A percentile compares a stretch with the other conserved stretches of the same genome.
phyloP scores from a whole-genome alignment of 371 early-diverging fungal species.

The Mucor irregularis region DNA sequence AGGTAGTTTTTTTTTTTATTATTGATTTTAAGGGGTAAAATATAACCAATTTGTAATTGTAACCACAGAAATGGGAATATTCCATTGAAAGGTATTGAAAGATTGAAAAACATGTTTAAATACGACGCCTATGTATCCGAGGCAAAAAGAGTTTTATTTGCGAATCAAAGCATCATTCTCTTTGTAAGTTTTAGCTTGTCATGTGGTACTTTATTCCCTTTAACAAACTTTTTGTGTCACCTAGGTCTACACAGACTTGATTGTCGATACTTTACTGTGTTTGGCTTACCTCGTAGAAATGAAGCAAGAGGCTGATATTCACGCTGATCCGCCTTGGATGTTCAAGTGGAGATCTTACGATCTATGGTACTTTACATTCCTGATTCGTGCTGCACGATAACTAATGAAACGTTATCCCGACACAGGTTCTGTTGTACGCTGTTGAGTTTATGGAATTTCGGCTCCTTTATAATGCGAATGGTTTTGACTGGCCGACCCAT shows the following conservation, averaged over 20 bases:
- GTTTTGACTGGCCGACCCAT: conserved; percentile 31
- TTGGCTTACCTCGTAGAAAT: conserved; percentile 67
- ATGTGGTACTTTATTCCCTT: background rate
- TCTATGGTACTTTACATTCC: conserved; percentile 55
- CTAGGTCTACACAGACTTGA: conserved; percentile 58
- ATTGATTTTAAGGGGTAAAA: background rate
- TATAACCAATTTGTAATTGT: background rate
- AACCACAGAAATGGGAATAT: conserved; percentile 10
- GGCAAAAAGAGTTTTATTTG: conserved; percentile 18
- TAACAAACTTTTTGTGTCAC: background rate
- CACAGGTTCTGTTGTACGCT: conserved; percentile 46
- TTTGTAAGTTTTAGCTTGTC: conserved; percentile 22
- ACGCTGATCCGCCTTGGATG: conserved; percentile 57
- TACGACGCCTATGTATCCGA: conserved; percentile 14
- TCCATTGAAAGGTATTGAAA: conserved; percentile 1
- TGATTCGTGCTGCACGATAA: too few relatives aligned
- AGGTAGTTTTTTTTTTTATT: conserved; percentile 19
- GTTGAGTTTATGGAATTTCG: conserved; percentile 46
- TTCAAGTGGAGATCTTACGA: conserved; percentile 58
- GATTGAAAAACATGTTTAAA: conserved; percentile 5
- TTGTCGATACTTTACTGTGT: conserved; percentile 65
- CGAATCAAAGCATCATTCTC: conserved; percentile 27
- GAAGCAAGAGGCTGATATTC: conserved; percentile 53
- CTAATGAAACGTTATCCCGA: too few relatives aligned
- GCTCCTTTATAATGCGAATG: conserved; percentile 46